Evolutionary conservation across 768 basidiomycete genomes (phyloP), one percentile per base, ranked within the genome.

Genomic region (Phylloporus arenicola): DNA sequence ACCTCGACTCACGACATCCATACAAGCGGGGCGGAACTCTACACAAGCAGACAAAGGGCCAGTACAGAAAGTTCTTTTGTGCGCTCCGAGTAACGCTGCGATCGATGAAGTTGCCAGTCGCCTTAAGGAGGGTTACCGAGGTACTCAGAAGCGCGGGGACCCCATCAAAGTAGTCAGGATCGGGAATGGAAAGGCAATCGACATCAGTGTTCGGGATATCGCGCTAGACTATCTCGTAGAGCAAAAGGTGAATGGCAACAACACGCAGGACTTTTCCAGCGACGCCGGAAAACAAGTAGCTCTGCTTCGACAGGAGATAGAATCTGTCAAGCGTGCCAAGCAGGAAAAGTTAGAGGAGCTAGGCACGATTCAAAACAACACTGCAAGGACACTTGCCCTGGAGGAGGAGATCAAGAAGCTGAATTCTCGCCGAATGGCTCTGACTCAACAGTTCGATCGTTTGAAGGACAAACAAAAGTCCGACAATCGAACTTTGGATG

Each of bases 11-110:
- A 69, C 77, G 22, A 75, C 79, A 10, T 58, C 76, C 19, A 76
- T 83, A 44, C 69, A 79, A 11, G 73, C 73, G 25, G 81, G 83
- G 19, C 71, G 65, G 47, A 65, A 55, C 47, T 57, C 65, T 16
- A 70, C 64, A 31, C 69, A 70, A 13, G 64, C 65, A 27, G 76
- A 77, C 54, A 76, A 67, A 57, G 67, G 42, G 58, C 70, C 78
- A 1, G 71, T 77, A 13, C 82, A 86, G 52, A 88, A 87, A 63
- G 75, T 98, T 38, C 78, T 99, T 16, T 75, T 99, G 33, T 99
- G 96, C 62, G 96, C 96, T 0, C 96, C 96, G 2, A 94, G 91
- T 70, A 99, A 99, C 68, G 96, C 96, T 16, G 96, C 96, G 22
- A 94, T 99, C 35, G 94, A 99, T 62, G 96, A 99, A 72, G 84